Evolutionary conservation across 2,329 filamentous ascomycete species (phyloP).

Genomic region (Fusarium pilosicola): DNA sequence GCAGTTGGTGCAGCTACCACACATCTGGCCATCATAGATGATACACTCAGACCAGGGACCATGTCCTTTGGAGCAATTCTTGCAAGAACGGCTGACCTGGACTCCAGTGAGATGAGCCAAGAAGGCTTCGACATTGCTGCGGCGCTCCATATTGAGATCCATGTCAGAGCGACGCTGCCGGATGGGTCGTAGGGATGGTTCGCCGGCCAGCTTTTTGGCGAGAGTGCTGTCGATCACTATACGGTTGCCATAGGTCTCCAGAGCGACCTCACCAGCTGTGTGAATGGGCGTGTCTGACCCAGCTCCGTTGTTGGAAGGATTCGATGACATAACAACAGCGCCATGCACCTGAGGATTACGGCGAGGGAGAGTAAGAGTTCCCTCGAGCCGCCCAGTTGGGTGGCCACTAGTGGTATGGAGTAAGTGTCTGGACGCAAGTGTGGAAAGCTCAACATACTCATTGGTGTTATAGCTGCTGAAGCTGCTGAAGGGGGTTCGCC

Average conservation of each 20-base stretch:
- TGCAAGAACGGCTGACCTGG: conserved; percentile 60
- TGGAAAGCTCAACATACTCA: neutral
- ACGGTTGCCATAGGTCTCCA: conserved; percentile 57
- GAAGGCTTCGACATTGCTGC: conserved; percentile 69
- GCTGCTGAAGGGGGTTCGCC: neutral
- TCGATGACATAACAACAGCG: neutral
- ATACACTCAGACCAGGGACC: conserved; percentile 69
- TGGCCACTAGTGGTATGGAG: neutral
- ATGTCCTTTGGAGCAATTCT: conserved; percentile 69
- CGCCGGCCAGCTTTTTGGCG: conserved; percentile 62
- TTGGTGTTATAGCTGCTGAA: conserved; percentile 3
- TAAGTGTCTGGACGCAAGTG: neutral
- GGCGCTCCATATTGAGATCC: conserved; percentile 63
- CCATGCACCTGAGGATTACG: neutral
- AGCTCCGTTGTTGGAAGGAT: neutral
- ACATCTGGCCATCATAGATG: conserved; percentile 69
- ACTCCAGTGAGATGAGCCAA: conserved; percentile 67
- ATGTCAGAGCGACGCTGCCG: conserved; percentile 65
- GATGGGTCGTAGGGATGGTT: conserved; percentile 60
- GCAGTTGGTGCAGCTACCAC: conserved; percentile 70
- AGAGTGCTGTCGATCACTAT: conserved; percentile 64
- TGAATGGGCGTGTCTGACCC: neutral
- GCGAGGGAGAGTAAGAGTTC: neutral
- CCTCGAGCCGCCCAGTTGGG: neutral
- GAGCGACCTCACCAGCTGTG: conserved; percentile 60